Evolutionary conservation across 352 stramenopile species (phyloP), one percentile per base, ranked within the genome.

Genomic region (Phytophthora europaea): DNA sequence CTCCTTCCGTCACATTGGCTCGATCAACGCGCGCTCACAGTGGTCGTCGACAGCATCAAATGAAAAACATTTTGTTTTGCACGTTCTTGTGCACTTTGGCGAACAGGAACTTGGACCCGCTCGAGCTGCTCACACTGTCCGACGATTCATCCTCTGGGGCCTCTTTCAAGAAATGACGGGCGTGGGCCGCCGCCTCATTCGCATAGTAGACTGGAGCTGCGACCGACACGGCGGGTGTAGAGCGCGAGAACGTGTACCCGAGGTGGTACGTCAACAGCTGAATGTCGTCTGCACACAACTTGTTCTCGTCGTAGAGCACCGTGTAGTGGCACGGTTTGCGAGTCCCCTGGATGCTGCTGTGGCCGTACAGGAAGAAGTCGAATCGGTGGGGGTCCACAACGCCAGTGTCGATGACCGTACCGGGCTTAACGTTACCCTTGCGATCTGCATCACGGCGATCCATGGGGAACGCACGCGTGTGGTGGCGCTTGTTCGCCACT

Each of bases 401-500:
- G 16, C 38, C 38, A 8, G 38, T n/a, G 38, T 45, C 38, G 38
- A 45, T 16, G 13, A 45, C 15, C 15, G 38, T 45, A 7, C 38
- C 38, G 13, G 38, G 38, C 13, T 45, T 45, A 15, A 45, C 38
- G 15, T 45, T 45, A 15, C 38, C 38, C 38, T 81, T 91, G 36
- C 72, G 74, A 61, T 93, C 87, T 4, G 51, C 71, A 18, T 88
- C 70, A 6, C 51, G 61, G 8, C 55, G 26, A 45, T 79, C 74
- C 4, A 67, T 53, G 0, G 80, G 64, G 56, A 94, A 97, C 4
- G 94, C 65, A 1, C 88, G 81, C 23, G 87, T 94, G 76, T 95
- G 83, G 76, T 95, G 90, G 4, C 88, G 87, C 75, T 97, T 97
- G 74, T 95, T 88, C n/a, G 92, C 85, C 8, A 95, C 67, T 16